phyloP scores from a whole-genome alignment of 2,329 filamentous ascomycete species.

The Botrytis byssoidea region DNA sequence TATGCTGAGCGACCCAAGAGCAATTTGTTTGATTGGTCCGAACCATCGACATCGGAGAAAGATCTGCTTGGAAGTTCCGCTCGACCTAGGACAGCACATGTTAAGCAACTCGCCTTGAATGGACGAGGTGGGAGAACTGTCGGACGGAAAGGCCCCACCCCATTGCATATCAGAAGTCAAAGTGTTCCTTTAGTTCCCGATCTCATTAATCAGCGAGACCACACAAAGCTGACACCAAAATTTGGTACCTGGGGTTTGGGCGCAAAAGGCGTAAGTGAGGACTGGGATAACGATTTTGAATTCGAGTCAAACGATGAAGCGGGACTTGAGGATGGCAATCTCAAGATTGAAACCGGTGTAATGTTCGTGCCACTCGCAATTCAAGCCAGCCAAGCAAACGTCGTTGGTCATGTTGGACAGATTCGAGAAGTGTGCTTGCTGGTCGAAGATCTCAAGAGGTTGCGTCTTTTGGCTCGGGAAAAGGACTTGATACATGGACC shows the following conservation, averaged over 20 bases:
- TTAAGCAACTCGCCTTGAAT: conserved; percentile 67
- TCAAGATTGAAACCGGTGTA: conserved; percentile 41
- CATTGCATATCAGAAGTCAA: conserved; percentile 70
- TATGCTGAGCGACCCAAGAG: conserved; percentile 56
- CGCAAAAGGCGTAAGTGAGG: conserved; percentile 77
- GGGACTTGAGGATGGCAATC: conserved; percentile 44
- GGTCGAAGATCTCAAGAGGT: conserved; percentile 78
- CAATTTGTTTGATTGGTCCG: conserved; percentile 77
- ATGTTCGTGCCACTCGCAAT: conserved; percentile 80
- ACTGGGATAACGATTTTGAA: conserved; percentile 89
- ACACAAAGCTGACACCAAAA: conserved; percentile 58
- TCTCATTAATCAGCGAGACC: conserved; percentile 50
- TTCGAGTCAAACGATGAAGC: conserved; percentile 48
- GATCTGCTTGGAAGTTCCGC: conserved; percentile 57
- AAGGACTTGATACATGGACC: conserved; percentile 63
- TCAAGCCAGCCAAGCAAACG: conserved; percentile 76
- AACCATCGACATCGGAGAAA: conserved; percentile 62
- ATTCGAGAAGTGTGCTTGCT: conserved; percentile 77
- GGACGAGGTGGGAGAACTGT: conserved; percentile 66
- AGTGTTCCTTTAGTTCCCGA: conserved; percentile 75
- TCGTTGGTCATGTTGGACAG: conserved; percentile 80
- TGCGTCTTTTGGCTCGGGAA: conserved; percentile 67
- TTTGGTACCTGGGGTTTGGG: conserved; percentile 81
- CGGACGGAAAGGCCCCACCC: conserved; percentile 65
- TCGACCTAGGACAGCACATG: conserved; percentile 72